Conservation (phyloP, 257 asterid genomes). For the Plantago elongata region DNA sequence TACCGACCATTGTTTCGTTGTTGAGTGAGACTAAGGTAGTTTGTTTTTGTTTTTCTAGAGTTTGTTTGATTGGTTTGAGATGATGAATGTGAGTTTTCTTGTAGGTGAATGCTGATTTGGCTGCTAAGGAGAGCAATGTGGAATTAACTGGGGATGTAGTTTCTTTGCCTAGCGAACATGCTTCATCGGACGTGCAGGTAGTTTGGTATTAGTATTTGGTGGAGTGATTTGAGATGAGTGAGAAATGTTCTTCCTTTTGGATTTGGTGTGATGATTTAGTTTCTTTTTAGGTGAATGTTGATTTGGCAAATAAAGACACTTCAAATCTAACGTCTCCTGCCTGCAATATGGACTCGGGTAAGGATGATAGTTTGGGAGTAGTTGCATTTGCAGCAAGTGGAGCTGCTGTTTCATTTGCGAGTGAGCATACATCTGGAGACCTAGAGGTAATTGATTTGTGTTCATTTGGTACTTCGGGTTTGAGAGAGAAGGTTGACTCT, state of each 20-base stretch:
- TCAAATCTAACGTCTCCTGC: background rate
- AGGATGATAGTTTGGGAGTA: slow-evolving; percentile 8
- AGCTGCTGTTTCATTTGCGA: slow-evolving; percentile 18
- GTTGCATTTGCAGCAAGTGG: slow-evolving; percentile 18
- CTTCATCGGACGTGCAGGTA: slow-evolving; percentile 24
- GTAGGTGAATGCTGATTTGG: no score
- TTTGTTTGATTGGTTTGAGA: no score
- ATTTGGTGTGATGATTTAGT: background rate
- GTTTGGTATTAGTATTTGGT: background rate
- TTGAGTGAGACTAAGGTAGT: slow-evolving; percentile 28
- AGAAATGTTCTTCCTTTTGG: background rate
- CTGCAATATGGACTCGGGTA: no score
- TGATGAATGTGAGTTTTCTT: background rate
- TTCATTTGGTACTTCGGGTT: background rate
- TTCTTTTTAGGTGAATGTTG: slow-evolving; percentile 32
- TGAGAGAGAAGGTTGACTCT: no score
- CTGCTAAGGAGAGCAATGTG: no score
- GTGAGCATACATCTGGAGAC: slow-evolving; percentile 1
- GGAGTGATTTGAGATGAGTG: no score
- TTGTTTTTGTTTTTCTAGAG: no score
- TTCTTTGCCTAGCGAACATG: no score
- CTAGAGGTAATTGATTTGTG: background rate
- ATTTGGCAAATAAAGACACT: slow-evolving; percentile 15
- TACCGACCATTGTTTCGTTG: slow-evolving; percentile 38
- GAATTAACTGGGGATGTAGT: no score